Base-by-base conservation (phyloP, 2,329 filamentous ascomycete species). In the Colletotrichum agaves region DNA sequence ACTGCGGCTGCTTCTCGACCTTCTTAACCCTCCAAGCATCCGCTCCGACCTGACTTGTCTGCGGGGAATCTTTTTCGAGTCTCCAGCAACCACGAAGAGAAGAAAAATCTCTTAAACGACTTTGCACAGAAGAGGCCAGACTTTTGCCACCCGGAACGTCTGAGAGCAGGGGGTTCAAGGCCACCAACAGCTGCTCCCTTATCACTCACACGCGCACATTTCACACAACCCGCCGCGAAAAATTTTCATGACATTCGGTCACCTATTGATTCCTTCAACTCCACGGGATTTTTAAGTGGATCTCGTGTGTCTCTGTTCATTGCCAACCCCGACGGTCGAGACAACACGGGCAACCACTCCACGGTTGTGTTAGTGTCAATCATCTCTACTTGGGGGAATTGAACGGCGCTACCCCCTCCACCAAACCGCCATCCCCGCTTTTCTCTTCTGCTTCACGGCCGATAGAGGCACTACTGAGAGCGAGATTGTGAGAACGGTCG, bases 311-410 rank as follows among this genome's bases (percentile, higher is more conserved):
- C 27, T 50, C 31, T 58, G 50, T 23, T 49, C 56, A 43, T 43
- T 67, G 66, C 66, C 66, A 69, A 67, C 66, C 61, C 61, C 61
- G 64, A 64, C 63, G 63, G 47, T 52, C 64, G 64, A 67, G 61
- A 67, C 64, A 67, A 53, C 21, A 59, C 53, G 31, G 61, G 44
- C 61, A 59, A 35, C 44, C 53, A 41, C 46, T 35, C 27, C 49
- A 67, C 56, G 27, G 17, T 33, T 35, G 33, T 52, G 17, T 52
- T 60, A 27, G 37, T 43, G 66, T 66, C 65, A 60, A 66, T 69
- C 65, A 43, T 66, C 65, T 33, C 61, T 69, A n/a, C 33, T 67
- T 67, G 33, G 61, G 64, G 53, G 53, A 64, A 64, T 44, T 57
- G 52, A 56, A 63, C 60, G 53, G 60, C 63, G 67, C 67, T 67